Evolutionary conservation across 2,329 filamentous ascomycete genomes (phyloP).

Genomic region (Harringtonia lauricola): DNA sequence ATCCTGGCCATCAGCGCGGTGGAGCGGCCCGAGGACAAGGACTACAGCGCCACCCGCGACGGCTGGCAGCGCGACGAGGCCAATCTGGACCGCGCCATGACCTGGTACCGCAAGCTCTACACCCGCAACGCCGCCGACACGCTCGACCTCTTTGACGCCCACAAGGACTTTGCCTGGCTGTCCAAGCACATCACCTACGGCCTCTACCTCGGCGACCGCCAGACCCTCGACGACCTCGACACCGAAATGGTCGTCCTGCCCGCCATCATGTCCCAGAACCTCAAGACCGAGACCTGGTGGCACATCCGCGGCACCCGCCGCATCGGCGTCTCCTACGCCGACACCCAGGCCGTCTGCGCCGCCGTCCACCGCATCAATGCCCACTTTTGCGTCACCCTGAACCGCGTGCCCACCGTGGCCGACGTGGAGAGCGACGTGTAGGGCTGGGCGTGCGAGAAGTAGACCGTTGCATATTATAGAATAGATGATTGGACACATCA

Average conservation of each 20-base stretch:
- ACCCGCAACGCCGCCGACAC: constrained; percentile 30
- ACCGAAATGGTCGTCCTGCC: constrained; percentile 42
- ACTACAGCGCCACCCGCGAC: constrained; percentile 41
- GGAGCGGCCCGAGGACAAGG: constrained; percentile 43
- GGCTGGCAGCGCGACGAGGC: constrained; percentile 46
- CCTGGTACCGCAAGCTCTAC: constrained; percentile 48
- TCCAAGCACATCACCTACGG: constrained; percentile 46
- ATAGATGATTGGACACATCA: too few species aligned
- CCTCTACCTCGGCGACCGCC: constrained; percentile 44
- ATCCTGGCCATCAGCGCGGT: constrained; percentile 42
- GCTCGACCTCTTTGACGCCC: constrained; percentile 23
- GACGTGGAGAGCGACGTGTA: constrained; percentile 17
- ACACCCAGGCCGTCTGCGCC: constrained; percentile 24
- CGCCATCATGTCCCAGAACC: constrained; percentile 48
- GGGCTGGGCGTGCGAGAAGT: too few species aligned
- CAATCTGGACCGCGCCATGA: constrained; percentile 39
- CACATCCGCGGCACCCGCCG: constrained; percentile 38
- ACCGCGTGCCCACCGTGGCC: constrained; percentile 17
- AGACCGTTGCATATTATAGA: too few species aligned
- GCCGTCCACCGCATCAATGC: constrained; percentile 13
- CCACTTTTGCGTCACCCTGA: constrained; percentile 13
- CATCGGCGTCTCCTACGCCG: constrained; percentile 32
- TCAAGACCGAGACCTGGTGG: constrained; percentile 40
- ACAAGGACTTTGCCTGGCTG: constrained; percentile 35
- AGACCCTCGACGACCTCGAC: constrained; percentile 39